Base-by-base conservation (phyloP, 768 basidiomycete genomes). In the Stropharia rugosoannulata region DNA sequence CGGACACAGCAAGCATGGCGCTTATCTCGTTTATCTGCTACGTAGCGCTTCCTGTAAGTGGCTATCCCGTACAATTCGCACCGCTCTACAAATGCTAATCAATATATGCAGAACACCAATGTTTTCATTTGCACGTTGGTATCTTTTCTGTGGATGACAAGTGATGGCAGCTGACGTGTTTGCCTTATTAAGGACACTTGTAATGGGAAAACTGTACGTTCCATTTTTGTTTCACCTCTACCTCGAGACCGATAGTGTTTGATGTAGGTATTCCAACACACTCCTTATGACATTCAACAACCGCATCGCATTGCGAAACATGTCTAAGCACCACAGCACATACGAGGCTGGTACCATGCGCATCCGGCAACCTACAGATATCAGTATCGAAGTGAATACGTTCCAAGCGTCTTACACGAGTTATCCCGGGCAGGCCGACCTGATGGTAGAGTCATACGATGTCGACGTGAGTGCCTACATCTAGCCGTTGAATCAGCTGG, bases 51-150 rank as follows among this genome's bases (percentile, higher is more conserved):
- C 53, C 53, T 9, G 53, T 54, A 47, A 54, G 41, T 53, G 11
- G 4, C 18, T 7, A 11, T 15, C 19, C 51, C 29, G 9, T 27
- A 35, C 13, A 29, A 43, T 11, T 19, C 13, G 16, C 27, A 35
- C 18, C n/a, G 9, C 12, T 53, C 1, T 7, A 11, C 13, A 27
- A n/a, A 19, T 4, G 22, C 22, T 12, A 18, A 18, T 39, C 19
- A 27, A 13, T 11, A 15, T 46, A 12, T 46, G 8, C 12, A 41
- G 45, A 46, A 25, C 5, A 54, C 43, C 44, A 45, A n/a, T 11
- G 18, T 54, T 10, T 54, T 54, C 39, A 35, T 54, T 5, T 47
- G 44, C 53, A 54, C 53, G 53, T 54, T 46, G 4, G 53, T 54
- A 16, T 7, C 25, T 29, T 19, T 16, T 16, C 12, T 38, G n/a